Evolutionary conservation across 208 protist genomes (phyloP).

Genomic region (Wallacemonas rigidus): DNA sequence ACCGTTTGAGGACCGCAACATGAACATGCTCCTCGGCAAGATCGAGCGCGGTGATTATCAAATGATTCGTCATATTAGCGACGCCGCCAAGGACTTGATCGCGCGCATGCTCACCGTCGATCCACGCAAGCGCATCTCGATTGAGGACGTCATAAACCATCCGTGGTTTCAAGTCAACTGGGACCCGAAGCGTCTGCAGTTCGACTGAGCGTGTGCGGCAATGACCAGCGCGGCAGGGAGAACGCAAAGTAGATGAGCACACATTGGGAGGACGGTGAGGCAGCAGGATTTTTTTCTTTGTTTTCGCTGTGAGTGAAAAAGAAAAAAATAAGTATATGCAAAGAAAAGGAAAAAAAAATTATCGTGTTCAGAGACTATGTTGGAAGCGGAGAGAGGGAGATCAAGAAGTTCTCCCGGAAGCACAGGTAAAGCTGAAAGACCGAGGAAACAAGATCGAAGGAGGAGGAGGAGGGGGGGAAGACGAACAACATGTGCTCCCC

Average conservation of each 20-base stretch:
- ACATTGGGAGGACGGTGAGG: neutral
- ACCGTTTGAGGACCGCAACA: constrained; percentile 92
- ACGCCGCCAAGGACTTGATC: constrained; percentile 69
- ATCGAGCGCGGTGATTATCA: constrained; percentile 92
- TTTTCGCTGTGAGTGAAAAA: neutral
- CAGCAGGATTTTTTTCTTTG: neutral
- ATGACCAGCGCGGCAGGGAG: neutral
- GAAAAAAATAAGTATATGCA: neutral
- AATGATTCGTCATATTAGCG: constrained; percentile 83
- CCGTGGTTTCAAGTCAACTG: constrained; percentile 88
- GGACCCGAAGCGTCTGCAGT: constrained; percentile 51
- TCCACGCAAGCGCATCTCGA: constrained; percentile 79
- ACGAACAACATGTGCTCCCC: too few species aligned
- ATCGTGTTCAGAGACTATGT: neutral
- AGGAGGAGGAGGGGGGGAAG: too few species aligned
- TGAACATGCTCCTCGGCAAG: constrained; percentile 91
- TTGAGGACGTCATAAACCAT: constrained; percentile 89
- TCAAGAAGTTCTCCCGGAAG: too few species aligned
- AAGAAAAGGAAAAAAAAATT: neutral
- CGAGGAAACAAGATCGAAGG: too few species aligned
- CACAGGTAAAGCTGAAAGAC: too few species aligned
- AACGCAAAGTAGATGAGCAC: constrained; percentile 15
- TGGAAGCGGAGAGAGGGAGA: too few species aligned
- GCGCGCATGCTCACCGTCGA: constrained; percentile 83
- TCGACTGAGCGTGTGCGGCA: neutral